phyloP scores from a whole-genome alignment of 257 asterid genomes.

The Leonotis leonurus region DNA sequence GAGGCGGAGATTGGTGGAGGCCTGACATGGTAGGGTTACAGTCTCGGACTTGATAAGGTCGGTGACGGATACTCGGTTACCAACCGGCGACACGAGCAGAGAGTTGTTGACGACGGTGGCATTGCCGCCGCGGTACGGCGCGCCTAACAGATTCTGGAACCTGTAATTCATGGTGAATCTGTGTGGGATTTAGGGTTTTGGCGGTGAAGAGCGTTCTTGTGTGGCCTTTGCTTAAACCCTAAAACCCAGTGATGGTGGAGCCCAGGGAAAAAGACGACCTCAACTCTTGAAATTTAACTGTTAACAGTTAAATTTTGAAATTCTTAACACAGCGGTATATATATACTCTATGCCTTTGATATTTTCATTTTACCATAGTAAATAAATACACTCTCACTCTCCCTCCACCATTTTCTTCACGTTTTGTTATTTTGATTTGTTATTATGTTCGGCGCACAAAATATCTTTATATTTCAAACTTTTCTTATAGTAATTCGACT shows the following conservation, averaged over 20 bases:
- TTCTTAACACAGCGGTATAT: too few species aligned
- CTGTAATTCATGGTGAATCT: conserved; percentile 59
- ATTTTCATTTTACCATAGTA: too few species aligned
- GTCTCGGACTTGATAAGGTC: conserved; percentile 84
- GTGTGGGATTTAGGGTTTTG: conserved; percentile 13
- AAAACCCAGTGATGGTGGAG: background rate
- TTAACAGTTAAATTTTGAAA: too few species aligned
- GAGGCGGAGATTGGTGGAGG: conserved; percentile 77
- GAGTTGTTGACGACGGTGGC: conserved; percentile 49
- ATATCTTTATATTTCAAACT: too few species aligned
- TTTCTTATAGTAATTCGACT: too few species aligned
- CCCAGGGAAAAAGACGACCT: background rate
- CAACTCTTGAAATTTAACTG: too few species aligned
- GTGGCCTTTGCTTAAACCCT: conserved; percentile 30
- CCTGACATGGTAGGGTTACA: conserved; percentile 66
- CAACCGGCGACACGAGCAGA: conserved; percentile 67
- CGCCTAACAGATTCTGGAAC: conserved; percentile 83
- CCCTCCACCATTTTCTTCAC: too few species aligned
- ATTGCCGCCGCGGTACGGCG: conserved; percentile 96
- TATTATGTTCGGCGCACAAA: too few species aligned
- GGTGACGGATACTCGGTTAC: conserved; percentile 87
- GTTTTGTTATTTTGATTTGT: too few species aligned
- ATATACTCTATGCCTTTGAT: too few species aligned
- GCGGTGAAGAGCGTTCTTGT: conserved; percentile 16
- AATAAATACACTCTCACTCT: too few species aligned